Evolutionary conservation across 2,329 filamentous ascomycete genomes (phyloP).

Genomic region (Mariannaea sp.): DNA sequence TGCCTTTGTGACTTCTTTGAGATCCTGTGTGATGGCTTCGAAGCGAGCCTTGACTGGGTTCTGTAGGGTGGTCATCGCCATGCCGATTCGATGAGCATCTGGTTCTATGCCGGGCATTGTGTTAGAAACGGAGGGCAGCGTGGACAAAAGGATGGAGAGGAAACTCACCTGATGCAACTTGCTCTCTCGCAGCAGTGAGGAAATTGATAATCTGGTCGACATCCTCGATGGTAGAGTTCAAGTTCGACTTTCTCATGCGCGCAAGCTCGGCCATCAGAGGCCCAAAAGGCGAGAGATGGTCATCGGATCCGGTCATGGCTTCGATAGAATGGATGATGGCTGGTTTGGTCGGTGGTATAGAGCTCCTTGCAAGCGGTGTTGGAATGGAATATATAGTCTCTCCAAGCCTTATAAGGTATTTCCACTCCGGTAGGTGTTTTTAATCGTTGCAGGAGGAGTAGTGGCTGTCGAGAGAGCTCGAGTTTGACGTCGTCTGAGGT

Average conservation of each 20-base stretch:
- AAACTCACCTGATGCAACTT: constrained; percentile 68
- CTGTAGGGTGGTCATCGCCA: constrained; percentile 82
- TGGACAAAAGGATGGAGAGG: not conserved
- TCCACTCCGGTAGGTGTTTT: not conserved
- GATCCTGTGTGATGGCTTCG: constrained; percentile 76
- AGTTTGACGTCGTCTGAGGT: constrained; percentile 31
- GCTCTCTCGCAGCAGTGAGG: constrained; percentile 73
- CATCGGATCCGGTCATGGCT: constrained; percentile 44
- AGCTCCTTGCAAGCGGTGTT: not conserved
- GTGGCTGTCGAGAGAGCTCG: constrained; percentile 16
- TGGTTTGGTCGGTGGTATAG: not conserved
- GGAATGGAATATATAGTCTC: not conserved
- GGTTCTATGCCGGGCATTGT: constrained; percentile 36
- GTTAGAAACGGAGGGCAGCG: constrained; percentile 13
- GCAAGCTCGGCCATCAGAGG: constrained; percentile 74
- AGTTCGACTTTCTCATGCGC: constrained; percentile 69
- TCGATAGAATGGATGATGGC: constrained; percentile 11
- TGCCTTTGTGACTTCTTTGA: constrained; percentile 82
- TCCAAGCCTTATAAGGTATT: not conserved
- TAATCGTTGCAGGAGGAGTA: not conserved
- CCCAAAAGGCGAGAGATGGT: constrained; percentile 52
- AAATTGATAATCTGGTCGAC: constrained; percentile 83
- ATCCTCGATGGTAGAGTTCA: constrained; percentile 74
- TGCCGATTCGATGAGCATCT: constrained; percentile 63
- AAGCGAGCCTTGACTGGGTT: constrained; percentile 82